Conservation (phyloP, 768 basidiomycete species). For the Kwoniella sp. region DNA sequence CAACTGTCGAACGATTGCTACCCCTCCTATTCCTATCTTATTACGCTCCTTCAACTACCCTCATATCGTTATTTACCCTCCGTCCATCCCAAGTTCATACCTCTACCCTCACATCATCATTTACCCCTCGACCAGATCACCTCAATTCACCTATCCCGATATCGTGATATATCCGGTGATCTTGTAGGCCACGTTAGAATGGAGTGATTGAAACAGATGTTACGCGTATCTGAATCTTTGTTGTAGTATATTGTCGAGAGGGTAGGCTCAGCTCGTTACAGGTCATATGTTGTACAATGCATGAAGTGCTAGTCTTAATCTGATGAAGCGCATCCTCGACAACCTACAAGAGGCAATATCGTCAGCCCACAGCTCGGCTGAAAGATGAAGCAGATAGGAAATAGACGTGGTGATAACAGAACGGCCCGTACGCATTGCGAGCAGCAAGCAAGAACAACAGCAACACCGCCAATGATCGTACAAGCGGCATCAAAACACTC, state of each 20-base stretch:
- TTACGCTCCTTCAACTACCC: neutral
- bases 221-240: too few species aligned
- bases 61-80: neutral
- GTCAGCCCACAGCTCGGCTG: slow-evolving; percentile 8
- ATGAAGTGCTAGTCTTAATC: slow-evolving; percentile 22
- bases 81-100: neutral
- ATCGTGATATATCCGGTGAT: slow-evolving; percentile 10
- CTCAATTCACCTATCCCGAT: neutral
- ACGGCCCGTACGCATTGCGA: too few species aligned
- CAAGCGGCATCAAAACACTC: too few species aligned
- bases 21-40: neutral
- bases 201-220: too few species aligned
- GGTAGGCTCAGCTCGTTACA: neutral
- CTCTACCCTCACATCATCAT: neutral
- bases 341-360: slow-evolving; percentile 16
- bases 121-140: neutral
- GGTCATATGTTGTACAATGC: slow-evolving; percentile 28
- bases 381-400: neutral
- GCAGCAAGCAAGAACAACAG: too few species aligned
- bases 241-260: neutral
- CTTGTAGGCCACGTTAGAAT: too few species aligned
- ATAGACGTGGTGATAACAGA: neutral
- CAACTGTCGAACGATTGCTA: neutral
- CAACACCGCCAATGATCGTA: too few species aligned
- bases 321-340: slow-evolving; percentile 35